Conservation (phyloP, 306 rosid species). For the Biancaea sappan region DNA sequence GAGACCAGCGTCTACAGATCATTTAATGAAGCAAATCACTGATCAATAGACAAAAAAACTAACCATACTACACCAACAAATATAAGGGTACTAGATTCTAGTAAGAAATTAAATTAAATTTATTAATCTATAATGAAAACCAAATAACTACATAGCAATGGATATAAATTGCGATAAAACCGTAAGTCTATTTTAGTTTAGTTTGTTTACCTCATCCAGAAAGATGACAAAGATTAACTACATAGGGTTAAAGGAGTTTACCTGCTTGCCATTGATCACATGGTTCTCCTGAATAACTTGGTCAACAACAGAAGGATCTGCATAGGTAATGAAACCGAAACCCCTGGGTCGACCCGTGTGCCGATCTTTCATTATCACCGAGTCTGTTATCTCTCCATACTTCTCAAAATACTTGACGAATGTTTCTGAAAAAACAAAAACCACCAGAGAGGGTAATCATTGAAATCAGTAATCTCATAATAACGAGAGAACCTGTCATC, state of each 20-base stretch:
- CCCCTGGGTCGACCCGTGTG: slow-evolving; percentile 84
- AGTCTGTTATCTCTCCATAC: slow-evolving; percentile 89
- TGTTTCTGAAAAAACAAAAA: slow-evolving; percentile 47
- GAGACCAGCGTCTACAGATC: not conserved
- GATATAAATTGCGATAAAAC: not conserved
- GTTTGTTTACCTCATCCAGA: not conserved
- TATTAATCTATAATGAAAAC: not conserved
- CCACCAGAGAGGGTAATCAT: not conserved
- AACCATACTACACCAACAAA: not conserved
- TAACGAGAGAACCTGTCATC: not conserved
- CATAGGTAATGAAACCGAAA: slow-evolving; percentile 87
- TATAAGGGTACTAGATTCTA: not conserved
- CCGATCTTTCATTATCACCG: slow-evolving; percentile 93
- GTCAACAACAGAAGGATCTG: slow-evolving; percentile 86
- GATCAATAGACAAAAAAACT: not conserved
- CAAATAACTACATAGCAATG: not conserved
- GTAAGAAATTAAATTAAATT: not conserved
- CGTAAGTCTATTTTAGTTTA: not conserved
- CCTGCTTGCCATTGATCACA: slow-evolving; percentile 79
- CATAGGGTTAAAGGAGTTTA: slow-evolving; percentile 1
- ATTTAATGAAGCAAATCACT: not conserved
- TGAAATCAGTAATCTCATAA: not conserved
- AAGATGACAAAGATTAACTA: not conserved
- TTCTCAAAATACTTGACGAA: slow-evolving; percentile 83
- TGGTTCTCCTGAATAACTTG: slow-evolving; percentile 76